A percentile compares a stretch with the other conserved stretches of the same genome.
Conservation (phyloP, 2,329 filamentous ascomycete genomes). For the Myriosclerotinia duriaeana region DNA sequence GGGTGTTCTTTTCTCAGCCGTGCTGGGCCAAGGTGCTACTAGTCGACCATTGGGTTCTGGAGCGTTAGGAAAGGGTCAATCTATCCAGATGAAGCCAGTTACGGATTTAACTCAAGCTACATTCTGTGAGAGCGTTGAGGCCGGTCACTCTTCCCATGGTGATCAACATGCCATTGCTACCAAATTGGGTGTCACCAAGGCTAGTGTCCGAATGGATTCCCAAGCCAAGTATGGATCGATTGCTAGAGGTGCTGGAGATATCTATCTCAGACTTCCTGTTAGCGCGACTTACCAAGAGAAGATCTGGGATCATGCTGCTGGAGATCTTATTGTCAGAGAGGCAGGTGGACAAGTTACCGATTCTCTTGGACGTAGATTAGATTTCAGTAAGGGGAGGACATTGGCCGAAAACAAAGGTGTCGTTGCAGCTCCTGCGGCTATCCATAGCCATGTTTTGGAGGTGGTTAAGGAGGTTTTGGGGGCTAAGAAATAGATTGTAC, state of each 20-base stretch:
- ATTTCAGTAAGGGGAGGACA: conserved; percentile 85
- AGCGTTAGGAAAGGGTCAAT: conserved; percentile 54
- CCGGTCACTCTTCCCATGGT: conserved; percentile 84
- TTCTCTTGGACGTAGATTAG: conserved; percentile 76
- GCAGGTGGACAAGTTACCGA: conserved; percentile 92
- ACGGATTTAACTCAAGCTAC: conserved; percentile 74
- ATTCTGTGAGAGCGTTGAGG: conserved; percentile 96
- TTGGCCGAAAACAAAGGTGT: conserved; percentile 90
- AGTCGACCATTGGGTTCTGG: conserved; percentile 68
- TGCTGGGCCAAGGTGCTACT: conserved; percentile 75
- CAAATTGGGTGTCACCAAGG: conserved; percentile 80
- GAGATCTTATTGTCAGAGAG: conserved; percentile 90
- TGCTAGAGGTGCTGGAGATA: conserved; percentile 87
- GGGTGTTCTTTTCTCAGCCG: conserved; percentile 85
- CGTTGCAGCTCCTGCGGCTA: conserved; percentile 75
- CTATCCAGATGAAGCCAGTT: conserved; percentile 78
- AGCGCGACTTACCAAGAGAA: conserved; percentile 92
- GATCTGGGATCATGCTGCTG: conserved; percentile 98
- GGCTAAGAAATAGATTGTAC: conserved; percentile 42
- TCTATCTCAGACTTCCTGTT: conserved; percentile 87
- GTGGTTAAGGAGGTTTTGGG: conserved; percentile 77
- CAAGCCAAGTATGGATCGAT: conserved; percentile 98
- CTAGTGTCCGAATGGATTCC: conserved; percentile 94
- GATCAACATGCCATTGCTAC: conserved; percentile 83
- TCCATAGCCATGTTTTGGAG: conserved; percentile 74